Evolutionary conservation across 1,284 basidiomycete species (phyloP), one percentile per base, ranked within the genome.

Genomic region (Sanghuangporus sanghuang): DNA sequence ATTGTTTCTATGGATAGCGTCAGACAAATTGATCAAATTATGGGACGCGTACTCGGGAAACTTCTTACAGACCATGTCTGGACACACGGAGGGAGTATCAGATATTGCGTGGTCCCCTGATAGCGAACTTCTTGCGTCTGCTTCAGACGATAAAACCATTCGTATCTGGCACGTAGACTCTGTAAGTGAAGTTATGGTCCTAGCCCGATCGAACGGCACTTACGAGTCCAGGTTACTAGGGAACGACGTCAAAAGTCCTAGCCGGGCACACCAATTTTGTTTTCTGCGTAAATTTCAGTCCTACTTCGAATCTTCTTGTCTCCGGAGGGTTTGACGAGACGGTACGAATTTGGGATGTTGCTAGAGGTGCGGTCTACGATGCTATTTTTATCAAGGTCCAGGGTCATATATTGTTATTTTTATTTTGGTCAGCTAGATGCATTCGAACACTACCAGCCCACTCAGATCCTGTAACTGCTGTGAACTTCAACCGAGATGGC

Each of bases 261-360:
- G 77, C 81, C 46, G 93, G 92, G 0, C 96, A 99, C 71, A 96
- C 95, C 2, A 96, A 94, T 69, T 95, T 94, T 68, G 93, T 98
- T 0, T 93, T 98, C 68, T 95, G 94, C 67, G 81, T 96, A 7
- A 91, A 94, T 67, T 98, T 91, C 76, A 95, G 93, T 69, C 95
- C 93, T 0, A 84, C 87, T 67, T 90, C 90, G 0, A 96, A 95
- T 71, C 78, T 99, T 39, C 78, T 98, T 40, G 96, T 92, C 11
- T 96, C 93, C 27, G 96, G 96, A 14, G 90, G 91, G 0, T 96
- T 93, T 70, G 96, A 99, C 70, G 96, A 99, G 78, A 94, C 92
- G 9, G 92, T 98, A 7, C 85, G 94, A 46, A 81, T 98, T 3
- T 99, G 96, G 96, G 95, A 98, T 72, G 87, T 96, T n/a, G 85